These are phyloP conservation scores for Aphanomyces euteiches DNA, from an alignment of 352 stramenopile genomes.

Conservation along the genomic window DNA sequence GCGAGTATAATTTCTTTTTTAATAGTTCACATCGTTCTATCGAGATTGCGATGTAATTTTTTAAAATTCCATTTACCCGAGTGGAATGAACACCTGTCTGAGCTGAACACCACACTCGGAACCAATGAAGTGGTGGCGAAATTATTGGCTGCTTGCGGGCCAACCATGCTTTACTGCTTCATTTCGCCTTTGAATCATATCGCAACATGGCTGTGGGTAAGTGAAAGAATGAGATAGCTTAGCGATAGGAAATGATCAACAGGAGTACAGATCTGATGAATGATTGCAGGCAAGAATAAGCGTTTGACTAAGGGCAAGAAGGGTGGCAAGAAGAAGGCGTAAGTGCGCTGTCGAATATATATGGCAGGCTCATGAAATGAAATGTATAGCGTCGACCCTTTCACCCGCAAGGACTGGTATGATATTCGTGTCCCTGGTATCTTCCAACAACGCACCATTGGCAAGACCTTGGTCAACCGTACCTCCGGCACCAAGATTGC, in stretches of 20 bases:
- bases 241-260: not conserved
- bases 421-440: conserved; percentile 98
- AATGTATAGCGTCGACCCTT: conserved; percentile 91
- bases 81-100: conserved; percentile 28
- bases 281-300: conserved; percentile 84
- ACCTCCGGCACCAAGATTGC: conserved; percentile 96
- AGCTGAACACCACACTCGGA: conserved; percentile 22
- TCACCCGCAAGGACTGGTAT: conserved; percentile 97
- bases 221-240: conserved; percentile 15
- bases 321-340: conserved; percentile 90
- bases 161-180: conserved; percentile 68
- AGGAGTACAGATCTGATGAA: conserved; percentile 8
- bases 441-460: conserved; percentile 95
- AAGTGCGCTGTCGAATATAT: conserved; percentile 36
- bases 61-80: conserved; percentile 10
- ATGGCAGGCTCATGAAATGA: conserved; percentile 25
- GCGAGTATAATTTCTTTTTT: not conserved
- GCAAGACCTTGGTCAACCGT: conserved; percentile 99
- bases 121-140: conserved; percentile 28
- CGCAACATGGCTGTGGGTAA: conserved; percentile 37
- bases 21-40: no score
- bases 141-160: conserved; percentile 26
- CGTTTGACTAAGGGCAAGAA: conserved; percentile 90
- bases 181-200: conserved; percentile 79
- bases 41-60: no score